Conservation (phyloP, 352 stramenopile genomes). For the Thraustochytrium sp. region DNA sequence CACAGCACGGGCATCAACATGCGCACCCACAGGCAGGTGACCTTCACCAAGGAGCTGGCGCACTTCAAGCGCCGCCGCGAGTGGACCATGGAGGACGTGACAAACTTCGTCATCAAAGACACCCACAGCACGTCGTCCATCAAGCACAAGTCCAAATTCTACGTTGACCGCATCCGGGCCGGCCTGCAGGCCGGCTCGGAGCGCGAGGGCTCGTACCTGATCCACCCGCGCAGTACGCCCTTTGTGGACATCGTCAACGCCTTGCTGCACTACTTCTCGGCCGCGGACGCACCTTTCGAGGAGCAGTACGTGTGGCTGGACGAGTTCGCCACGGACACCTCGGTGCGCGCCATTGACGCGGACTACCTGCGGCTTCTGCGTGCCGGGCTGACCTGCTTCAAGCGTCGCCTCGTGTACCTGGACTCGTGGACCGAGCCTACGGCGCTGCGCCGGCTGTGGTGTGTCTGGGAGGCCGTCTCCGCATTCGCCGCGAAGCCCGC, state of each 20-base stretch:
- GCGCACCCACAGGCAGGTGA: background rate
- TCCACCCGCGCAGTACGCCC: background rate
- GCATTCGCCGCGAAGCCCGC: too few relatives aligned
- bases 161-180: background rate
- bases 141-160: background rate
- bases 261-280: background rate
- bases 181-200: background rate
- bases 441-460: background rate
- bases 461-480: background rate
- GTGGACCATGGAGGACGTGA: background rate
- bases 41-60: background rate
- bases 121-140: background rate
- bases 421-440: background rate
- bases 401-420: background rate
- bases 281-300: background rate
- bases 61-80: background rate
- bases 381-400: background rate
- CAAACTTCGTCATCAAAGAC: background rate
- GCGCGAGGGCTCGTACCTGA: background rate
- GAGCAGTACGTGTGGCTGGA: background rate
- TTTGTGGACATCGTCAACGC: background rate
- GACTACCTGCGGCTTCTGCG: background rate
- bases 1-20: background rate
- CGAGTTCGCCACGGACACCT: background rate
- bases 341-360: background rate